Base-by-base conservation (phyloP, 2,329 filamentous ascomycete genomes). In the Endothia cerciana region DNA sequence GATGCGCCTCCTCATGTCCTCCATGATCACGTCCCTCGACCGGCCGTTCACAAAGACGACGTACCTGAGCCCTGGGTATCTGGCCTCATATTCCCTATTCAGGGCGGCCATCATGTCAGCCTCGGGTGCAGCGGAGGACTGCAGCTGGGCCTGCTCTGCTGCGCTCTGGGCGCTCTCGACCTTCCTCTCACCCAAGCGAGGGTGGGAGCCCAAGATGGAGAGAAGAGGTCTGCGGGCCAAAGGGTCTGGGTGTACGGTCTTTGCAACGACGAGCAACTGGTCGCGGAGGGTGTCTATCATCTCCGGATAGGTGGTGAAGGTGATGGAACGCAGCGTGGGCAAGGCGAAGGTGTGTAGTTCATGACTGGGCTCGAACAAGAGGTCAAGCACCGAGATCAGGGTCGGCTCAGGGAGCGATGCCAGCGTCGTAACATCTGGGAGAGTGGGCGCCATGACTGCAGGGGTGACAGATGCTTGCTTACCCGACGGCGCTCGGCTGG, bases 11-110 rank as follows among this genome's bases (percentile, higher is more conserved):
- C 85, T 85, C 91, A 97, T 97, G 72, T 97, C 89, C 69, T 87
- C 82, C 89, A 97, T 92, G 64, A 97, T 90, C 68, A 87, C 85
- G 1, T 85, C 83, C 65, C 93, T 83, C 49, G 86, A 84, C 57
- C 94, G 85, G 0, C 92, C 93, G 75, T 97, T 94, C 64, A 97
- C 94, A 76, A 97, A 97, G 22, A 94, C 91, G 74, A 97, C 92
- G 81, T 96, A 97, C 77, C 90, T 84, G 74, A 97, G 76, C 0
- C 94, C 92, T 0, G 93, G 92, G 76, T 94, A 97, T 64, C 73
- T 83, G n/a, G 80, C 80, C 77, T 97, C 94, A 74, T 97, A 97
- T 77, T 91, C 87, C 13, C 77, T 78, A 74, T 97, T 97, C 72
- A 97, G 77, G 38, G 73, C 74, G 7, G 80, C 82, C 68, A 97